Conservation (phyloP, 176 grass and related monocot species). For the Hordeum marinum region DNA sequence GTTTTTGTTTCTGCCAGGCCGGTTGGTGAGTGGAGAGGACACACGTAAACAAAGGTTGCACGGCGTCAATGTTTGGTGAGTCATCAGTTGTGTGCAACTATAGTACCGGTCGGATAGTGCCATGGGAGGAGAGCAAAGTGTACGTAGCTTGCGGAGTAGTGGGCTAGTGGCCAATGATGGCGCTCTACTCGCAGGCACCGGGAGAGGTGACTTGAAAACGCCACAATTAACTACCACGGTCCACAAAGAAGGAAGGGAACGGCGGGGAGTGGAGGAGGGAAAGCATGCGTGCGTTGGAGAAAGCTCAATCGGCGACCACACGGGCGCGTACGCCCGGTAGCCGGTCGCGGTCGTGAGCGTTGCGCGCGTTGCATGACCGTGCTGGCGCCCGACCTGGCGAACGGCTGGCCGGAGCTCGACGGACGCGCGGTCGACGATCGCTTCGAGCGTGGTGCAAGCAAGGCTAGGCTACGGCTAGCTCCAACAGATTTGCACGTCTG, state of each 20-base stretch:
- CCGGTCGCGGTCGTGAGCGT: constrained; percentile 11
- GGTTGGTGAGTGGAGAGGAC: too few species aligned
- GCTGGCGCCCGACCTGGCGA: too few species aligned
- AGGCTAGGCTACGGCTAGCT: not conserved
- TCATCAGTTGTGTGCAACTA: too few species aligned
- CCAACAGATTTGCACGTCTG: not conserved
- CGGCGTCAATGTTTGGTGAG: too few species aligned
- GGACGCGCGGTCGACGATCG: not conserved
- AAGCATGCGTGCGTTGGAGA: constrained; percentile 29
- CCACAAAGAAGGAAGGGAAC: too few species aligned
- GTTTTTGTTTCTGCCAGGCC: too few species aligned
- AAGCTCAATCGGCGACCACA: constrained; percentile 25
- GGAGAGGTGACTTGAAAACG: constrained; percentile 21
- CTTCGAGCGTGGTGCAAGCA: constrained; percentile 31
- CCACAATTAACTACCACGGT: constrained; percentile 3
- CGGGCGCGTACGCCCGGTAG: not conserved
- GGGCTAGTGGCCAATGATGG: constrained; percentile 4
- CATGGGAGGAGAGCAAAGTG: too few species aligned
- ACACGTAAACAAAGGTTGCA: too few species aligned
- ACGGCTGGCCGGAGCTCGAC: not conserved
- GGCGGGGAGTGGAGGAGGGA: not conserved
- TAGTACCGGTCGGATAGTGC: too few species aligned
- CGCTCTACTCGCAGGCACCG: not conserved
- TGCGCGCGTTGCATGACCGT: not conserved
- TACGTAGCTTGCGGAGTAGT: too few species aligned